Conservation (phyloP, 2,329 filamentous ascomycete species). For the Penicillium sp. region DNA sequence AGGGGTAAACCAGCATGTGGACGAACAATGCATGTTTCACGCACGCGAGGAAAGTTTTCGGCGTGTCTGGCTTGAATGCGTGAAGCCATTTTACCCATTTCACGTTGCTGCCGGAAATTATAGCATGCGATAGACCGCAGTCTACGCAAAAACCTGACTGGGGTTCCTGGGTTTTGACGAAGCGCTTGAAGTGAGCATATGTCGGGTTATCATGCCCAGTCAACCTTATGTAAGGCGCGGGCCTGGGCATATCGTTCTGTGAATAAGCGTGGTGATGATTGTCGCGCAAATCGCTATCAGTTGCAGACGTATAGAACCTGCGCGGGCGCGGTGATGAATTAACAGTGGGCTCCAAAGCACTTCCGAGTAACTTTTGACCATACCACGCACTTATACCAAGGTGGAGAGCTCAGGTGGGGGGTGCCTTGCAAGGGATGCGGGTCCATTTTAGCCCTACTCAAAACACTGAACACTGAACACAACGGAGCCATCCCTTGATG, state of each 20-base stretch:
- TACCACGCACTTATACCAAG: background rate
- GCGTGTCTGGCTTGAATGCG: background rate
- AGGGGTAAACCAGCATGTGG: constrained; percentile 3
- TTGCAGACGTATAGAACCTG: background rate
- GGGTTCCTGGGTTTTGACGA: background rate
- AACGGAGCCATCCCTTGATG: constrained; percentile 9
- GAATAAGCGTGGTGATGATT: background rate
- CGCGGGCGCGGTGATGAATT: background rate
- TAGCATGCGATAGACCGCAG: background rate
- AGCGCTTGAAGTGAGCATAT: background rate
- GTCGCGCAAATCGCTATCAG: background rate
- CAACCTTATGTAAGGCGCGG: background rate
- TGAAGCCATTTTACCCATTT: background rate
- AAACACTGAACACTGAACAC: background rate
- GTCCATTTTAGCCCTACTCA: background rate
- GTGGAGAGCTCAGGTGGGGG: background rate
- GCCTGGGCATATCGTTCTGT: background rate
- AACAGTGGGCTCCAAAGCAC: background rate
- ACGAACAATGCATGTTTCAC: constrained; percentile 10
- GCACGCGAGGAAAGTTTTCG: background rate
- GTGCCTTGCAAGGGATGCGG: constrained; percentile 10
- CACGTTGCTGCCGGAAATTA: background rate
- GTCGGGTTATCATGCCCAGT: background rate
- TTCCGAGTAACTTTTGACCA: background rate
- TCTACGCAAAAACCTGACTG: background rate